phyloP scores from a whole-genome alignment of 2,329 filamentous ascomycete species.

The Aspergillus sp. region DNA sequence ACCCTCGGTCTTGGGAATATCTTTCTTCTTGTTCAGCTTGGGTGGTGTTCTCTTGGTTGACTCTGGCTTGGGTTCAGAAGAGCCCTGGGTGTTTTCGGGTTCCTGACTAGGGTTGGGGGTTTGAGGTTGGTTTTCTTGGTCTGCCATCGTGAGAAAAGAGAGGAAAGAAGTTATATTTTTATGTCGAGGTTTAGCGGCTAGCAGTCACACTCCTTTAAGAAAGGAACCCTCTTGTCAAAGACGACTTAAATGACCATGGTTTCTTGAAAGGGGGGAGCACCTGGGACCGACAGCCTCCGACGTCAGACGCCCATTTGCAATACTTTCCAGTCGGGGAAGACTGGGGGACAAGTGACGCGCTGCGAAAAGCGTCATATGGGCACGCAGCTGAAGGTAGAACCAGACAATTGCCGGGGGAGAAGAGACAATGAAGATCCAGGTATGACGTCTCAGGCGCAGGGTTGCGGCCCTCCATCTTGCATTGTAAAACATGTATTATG shows the following conservation, averaged over 20 bases:
- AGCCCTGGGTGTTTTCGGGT: neutral
- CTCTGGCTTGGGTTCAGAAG: constrained; percentile 5
- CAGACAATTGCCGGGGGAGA: too few species aligned
- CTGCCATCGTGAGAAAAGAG: constrained; percentile 24
- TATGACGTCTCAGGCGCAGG: constrained; percentile 4
- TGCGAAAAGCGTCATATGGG: neutral
- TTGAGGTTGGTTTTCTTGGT: constrained; percentile 16
- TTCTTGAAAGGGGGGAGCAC: too few species aligned
- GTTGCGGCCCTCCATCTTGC: neutral
- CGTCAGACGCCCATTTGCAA: constrained; percentile 14
- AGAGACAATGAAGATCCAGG: neutral
- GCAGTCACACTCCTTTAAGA: neutral
- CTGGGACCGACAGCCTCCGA: constrained; percentile 15
- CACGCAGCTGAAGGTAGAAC: neutral
- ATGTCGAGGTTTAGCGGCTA: constrained; percentile 6
- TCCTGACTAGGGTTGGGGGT: constrained; percentile 11
- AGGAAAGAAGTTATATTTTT: neutral
- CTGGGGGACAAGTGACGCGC: neutral
- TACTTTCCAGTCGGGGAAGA: too few species aligned
- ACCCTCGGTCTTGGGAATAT: constrained; percentile 1
- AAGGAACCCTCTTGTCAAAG: too few species aligned
- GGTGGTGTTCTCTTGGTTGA: constrained; percentile 20
- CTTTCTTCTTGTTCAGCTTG: constrained; percentile 25
- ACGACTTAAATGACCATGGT: too few species aligned
- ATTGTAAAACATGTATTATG: neutral